These are phyloP conservation scores for Hymenoscyphus fructigenus DNA, from an alignment of 2,329 filamentous ascomycete genomes.

Conservation along the genomic window DNA sequence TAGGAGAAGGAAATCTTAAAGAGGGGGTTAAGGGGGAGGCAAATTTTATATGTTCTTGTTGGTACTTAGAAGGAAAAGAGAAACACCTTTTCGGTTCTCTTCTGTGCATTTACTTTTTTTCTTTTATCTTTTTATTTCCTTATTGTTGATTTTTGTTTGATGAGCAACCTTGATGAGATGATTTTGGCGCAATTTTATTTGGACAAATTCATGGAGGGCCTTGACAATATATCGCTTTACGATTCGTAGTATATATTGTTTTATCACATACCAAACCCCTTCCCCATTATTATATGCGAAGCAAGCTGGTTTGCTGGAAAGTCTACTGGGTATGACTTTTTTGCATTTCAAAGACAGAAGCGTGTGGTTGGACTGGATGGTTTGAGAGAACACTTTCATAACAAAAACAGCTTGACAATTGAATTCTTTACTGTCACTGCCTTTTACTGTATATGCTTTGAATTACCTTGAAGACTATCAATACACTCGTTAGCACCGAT, in stretches of 20 bases:
- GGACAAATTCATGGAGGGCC: background rate
- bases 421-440: too few species aligned
- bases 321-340: background rate
- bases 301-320: background rate
- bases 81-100: conserved; percentile 2
- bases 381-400: background rate
- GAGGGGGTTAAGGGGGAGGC: background rate
- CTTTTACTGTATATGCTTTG: too few species aligned
- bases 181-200: conserved; percentile 1
- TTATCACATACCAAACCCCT: background rate
- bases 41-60: conserved; percentile 19
- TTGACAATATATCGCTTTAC: background rate
- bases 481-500: background rate
- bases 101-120: conserved; percentile 2
- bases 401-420: too few species aligned
- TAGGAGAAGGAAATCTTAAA: background rate
- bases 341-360: background rate
- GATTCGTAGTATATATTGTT: conserved; percentile 1
- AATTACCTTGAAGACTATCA: background rate
- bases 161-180: conserved; percentile 4
- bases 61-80: conserved; percentile 11
- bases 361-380: background rate
- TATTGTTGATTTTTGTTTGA: background rate
- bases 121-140: background rate
- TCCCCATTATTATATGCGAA: background rate